Conservation (phyloP, 78 protist genomes). For the Bodo saltans region DNA sequence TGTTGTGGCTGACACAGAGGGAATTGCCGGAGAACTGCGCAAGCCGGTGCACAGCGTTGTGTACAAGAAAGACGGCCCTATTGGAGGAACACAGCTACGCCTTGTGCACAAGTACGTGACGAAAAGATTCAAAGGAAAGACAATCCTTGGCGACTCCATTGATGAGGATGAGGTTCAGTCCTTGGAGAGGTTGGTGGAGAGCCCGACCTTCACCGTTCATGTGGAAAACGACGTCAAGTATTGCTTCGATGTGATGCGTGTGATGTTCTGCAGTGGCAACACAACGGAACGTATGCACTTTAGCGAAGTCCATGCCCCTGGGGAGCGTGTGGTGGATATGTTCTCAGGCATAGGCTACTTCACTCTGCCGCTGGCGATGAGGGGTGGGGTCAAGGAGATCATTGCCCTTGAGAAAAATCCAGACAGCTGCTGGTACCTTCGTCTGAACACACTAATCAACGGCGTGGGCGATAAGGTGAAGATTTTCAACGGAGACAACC, state of each 20-base stretch:
- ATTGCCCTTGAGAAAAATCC: constrained; percentile 31
- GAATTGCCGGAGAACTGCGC: constrained; percentile 14
- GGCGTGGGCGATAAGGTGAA: not conserved
- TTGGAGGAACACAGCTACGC: not conserved
- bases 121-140: too few species aligned
- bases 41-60: not conserved
- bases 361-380: constrained; percentile 1
- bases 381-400: not conserved
- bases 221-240: not conserved
- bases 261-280: constrained; percentile 46
- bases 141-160: too few species aligned
- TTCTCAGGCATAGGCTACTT: constrained; percentile 53
- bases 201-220: not conserved
- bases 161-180: too few species aligned
- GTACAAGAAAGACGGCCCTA: not conserved
- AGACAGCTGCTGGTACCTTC: not conserved
- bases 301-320: not conserved
- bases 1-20: not conserved
- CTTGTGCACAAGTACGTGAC: too few species aligned
- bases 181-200: too few species aligned
- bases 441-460: constrained; percentile 6
- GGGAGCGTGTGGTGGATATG: constrained; percentile 35
- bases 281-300: constrained; percentile 32
- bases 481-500: constrained; percentile 12
- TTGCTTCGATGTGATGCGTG: constrained; percentile 12